Evolutionary conservation across 2,329 filamentous ascomycete species (phyloP).

Genomic region (Talaromyces sp.): DNA sequence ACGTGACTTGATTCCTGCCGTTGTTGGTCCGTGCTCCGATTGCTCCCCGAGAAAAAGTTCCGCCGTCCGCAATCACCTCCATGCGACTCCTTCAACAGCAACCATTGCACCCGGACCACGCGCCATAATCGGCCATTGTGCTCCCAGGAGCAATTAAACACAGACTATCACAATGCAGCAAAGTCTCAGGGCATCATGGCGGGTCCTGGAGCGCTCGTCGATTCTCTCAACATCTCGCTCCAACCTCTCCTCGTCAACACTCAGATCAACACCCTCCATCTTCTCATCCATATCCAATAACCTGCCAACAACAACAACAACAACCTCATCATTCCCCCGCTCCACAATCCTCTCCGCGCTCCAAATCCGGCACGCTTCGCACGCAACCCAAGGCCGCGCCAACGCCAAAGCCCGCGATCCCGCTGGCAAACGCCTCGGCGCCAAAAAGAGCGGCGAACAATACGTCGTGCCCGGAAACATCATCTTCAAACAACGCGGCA

Average conservation of each 20-base stretch:
- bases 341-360: constrained; percentile 38
- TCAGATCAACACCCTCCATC: constrained; percentile 25
- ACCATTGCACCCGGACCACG: not conserved
- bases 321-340: constrained; percentile 22
- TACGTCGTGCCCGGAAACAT: constrained; percentile 96
- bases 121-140: constrained; percentile 6
- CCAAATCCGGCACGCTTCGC: constrained; percentile 60
- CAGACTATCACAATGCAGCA: constrained; percentile 35
- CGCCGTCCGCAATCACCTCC: not conserved
- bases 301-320: constrained; percentile 24
- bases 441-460: constrained; percentile 90
- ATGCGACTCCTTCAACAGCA: constrained; percentile 1
- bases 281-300: constrained; percentile 23
- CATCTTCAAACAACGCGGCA: constrained; percentile 94
- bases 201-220: constrained; percentile 39
- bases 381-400: constrained; percentile 64
- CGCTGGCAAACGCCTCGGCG: constrained; percentile 82
- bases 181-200: constrained; percentile 40
- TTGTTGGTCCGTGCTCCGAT: constrained; percentile 12
- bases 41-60: constrained; percentile 25
- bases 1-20: constrained; percentile 19
- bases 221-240: constrained; percentile 31
- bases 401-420: constrained; percentile 67
- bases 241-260: not conserved
- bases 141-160: constrained; percentile 4